Evolutionary conservation across 148 eudicot genomes (phyloP).

Genomic region (Salicornia ramosissima): DNA sequence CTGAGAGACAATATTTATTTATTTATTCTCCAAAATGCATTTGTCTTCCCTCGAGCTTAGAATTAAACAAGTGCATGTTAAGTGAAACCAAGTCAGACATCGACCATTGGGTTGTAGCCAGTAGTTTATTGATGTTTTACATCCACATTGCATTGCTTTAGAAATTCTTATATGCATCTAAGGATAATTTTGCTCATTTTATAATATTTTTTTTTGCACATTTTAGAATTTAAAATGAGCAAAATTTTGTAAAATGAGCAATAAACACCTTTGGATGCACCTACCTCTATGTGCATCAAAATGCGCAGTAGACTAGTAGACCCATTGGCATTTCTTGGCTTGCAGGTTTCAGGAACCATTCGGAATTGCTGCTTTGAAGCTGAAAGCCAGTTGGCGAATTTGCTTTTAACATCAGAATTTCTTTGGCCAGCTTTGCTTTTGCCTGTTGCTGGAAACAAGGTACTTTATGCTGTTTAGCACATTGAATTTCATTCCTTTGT

Average conservation of each 20-base stretch:
- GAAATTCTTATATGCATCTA: too few species aligned
- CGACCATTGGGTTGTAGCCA: neutral
- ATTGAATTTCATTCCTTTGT: slow-evolving; percentile 4
- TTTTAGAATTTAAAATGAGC: too few species aligned
- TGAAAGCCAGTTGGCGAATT: slow-evolving; percentile 72
- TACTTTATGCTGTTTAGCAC: slow-evolving; percentile 16
- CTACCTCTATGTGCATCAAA: too few species aligned
- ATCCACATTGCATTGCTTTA: too few species aligned
- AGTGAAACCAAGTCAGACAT: neutral
- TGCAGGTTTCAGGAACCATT: slow-evolving; percentile 83
- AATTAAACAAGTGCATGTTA: neutral
- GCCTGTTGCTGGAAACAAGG: slow-evolving; percentile 99
- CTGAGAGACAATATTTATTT: neutral
- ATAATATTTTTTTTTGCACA: too few species aligned
- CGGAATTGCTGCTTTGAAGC: slow-evolving; percentile 99
- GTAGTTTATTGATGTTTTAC: too few species aligned
- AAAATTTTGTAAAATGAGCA: too few species aligned
- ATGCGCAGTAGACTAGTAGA: too few species aligned
- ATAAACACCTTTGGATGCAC: too few species aligned
- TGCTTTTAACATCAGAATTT: slow-evolving; percentile 84
- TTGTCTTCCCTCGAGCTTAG: neutral
- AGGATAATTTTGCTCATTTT: too few species aligned
- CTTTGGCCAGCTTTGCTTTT: slow-evolving; percentile 95
- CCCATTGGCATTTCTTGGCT: slow-evolving; percentile 10
- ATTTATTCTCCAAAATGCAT: neutral